Percentiles rank a stretch among this genome's conserved stretches.
These are phyloP conservation scores for Capsella bursapastoris DNA, from an alignment of 345 rosid species.

Conservation along the genomic window DNA sequence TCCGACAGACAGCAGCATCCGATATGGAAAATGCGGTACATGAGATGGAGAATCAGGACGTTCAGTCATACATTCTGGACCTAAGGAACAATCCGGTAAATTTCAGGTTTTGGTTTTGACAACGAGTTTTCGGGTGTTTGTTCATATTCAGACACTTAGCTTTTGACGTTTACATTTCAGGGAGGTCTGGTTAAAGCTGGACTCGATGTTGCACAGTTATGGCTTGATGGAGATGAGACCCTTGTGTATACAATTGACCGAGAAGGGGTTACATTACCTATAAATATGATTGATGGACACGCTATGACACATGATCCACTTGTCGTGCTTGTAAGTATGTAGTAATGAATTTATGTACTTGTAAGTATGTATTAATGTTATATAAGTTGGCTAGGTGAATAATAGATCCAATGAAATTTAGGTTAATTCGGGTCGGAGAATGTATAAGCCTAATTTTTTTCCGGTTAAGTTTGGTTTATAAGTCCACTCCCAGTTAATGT, in stretches of 20 bases:
- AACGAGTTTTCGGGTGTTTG: neutral
- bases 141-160: neutral
- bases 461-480: neutral
- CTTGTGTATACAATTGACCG: constrained; percentile 87
- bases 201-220: constrained; percentile 86
- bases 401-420: neutral
- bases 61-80: constrained; percentile 81
- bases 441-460: neutral
- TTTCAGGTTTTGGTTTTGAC: constrained; percentile 1
- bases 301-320: constrained; percentile 90
- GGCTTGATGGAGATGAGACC: constrained; percentile 93
- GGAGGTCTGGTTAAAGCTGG: constrained; percentile 94
- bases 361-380: neutral
- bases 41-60: constrained; percentile 80
- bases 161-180: constrained; percentile 43
- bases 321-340: constrained; percentile 76
- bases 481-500: constrained; percentile 1
- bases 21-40: constrained; percentile 69
- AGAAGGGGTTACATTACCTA: constrained; percentile 73
- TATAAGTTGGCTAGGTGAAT: constrained; percentile 3
- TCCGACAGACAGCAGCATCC: constrained; percentile 75
- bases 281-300: constrained; percentile 76
- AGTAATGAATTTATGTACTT: no score
- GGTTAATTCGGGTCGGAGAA: neutral
- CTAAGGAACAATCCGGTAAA: constrained; percentile 83